These are phyloP conservation scores for Irpex sp. DNA, from an alignment of 1,284 basidiomycete species.

Conservation along the genomic window DNA sequence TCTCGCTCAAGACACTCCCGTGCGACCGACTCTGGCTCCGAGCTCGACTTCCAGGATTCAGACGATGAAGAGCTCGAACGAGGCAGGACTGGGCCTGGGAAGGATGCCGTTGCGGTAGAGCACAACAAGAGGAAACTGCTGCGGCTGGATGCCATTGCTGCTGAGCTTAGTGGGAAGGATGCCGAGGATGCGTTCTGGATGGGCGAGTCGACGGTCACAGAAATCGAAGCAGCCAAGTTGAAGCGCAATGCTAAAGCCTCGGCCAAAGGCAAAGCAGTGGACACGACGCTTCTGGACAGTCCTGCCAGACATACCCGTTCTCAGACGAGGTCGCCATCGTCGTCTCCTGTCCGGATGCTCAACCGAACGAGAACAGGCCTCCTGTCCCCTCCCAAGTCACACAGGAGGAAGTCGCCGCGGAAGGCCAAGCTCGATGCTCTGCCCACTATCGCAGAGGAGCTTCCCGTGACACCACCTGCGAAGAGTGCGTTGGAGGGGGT, in stretches of 20 bases:
- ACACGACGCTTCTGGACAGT: constrained; percentile 10
- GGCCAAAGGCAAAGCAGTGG: neutral
- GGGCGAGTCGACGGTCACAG: constrained; percentile 13
- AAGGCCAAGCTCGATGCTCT: constrained; percentile 1
- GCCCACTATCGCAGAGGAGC: constrained; percentile 16
- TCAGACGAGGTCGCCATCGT: constrained; percentile 27
- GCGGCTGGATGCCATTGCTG: constrained; percentile 29
- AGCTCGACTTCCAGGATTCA: constrained; percentile 22
- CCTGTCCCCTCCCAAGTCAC: constrained; percentile 34
- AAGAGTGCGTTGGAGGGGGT: neutral
- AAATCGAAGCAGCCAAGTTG: constrained; percentile 6
- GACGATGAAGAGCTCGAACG: constrained; percentile 18
- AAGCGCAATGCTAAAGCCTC: neutral
- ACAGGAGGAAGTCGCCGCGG: constrained; percentile 19
- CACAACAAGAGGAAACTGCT: constrained; percentile 28
- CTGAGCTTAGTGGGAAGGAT: constrained; percentile 27
- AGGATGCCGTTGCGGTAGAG: constrained; percentile 16
- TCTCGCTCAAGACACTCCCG: constrained; percentile 25
- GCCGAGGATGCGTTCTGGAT: constrained; percentile 34
- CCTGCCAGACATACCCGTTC: constrained; percentile 17
- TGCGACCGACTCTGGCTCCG: constrained; percentile 31
- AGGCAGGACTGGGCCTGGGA: constrained; percentile 11
- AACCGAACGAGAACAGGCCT: constrained; percentile 25
- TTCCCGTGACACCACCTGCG: constrained; percentile 14
- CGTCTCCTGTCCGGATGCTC: constrained; percentile 24